phyloP scores from a whole-genome alignment of 495 filamentous ascomycete species.

The Penicillium subrubescens region DNA sequence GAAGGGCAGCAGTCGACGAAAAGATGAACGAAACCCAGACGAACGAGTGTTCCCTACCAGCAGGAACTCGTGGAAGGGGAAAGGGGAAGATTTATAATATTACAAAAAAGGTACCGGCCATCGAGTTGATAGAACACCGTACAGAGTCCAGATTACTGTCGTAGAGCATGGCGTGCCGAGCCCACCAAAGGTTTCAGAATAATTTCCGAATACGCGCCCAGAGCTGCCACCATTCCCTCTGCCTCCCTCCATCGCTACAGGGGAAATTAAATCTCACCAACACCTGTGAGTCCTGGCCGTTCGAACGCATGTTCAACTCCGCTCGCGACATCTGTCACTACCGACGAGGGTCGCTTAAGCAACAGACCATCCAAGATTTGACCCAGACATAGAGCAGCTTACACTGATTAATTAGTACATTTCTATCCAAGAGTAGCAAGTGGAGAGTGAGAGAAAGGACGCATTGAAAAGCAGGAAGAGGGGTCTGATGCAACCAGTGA shows the following conservation, averaged over 20 bases:
- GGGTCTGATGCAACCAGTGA: too few relatives aligned
- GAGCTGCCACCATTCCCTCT: slow-evolving; percentile 1
- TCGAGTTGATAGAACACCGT: too few relatives aligned
- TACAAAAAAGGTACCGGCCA: too few relatives aligned
- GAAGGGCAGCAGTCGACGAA: slow-evolving; percentile 15
- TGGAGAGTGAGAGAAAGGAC: too few relatives aligned
- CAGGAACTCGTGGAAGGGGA: slow-evolving; percentile 12
- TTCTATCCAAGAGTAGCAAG: too few relatives aligned
- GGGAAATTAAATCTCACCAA: neutral
- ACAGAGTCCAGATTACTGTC: too few relatives aligned
- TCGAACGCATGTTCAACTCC: neutral
- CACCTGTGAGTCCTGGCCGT: neutral
- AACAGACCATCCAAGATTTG: too few relatives aligned
- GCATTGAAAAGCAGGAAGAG: too few relatives aligned
- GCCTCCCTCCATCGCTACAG: neutral
- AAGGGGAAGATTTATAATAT: slow-evolving; percentile 2
- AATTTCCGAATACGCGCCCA: slow-evolving; percentile 20
- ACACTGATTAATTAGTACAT: too few relatives aligned
- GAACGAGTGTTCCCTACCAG: slow-evolving; percentile 2
- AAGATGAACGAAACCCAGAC: neutral
- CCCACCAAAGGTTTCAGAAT: slow-evolving; percentile 27
- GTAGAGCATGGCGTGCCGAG: slow-evolving; percentile 23
- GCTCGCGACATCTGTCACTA: too few relatives aligned
- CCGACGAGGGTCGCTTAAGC: too few relatives aligned
- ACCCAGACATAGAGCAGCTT: too few relatives aligned